These are phyloP conservation scores for Magnolia sinica DNA, from an alignment of 164 flowering plant genomes.

Conservation along the genomic window DNA sequence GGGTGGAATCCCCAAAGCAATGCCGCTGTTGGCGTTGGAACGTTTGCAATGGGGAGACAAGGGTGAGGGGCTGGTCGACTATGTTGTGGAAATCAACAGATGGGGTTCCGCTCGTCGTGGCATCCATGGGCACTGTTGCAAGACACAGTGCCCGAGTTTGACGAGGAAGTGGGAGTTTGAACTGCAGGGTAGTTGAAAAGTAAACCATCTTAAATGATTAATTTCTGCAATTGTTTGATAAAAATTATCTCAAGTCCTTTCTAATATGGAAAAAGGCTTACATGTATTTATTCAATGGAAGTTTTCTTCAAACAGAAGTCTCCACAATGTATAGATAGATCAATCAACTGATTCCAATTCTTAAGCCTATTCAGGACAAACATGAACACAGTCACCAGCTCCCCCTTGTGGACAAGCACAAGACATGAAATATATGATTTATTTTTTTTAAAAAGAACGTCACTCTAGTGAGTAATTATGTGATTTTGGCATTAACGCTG, in stretches of 20 bases:
- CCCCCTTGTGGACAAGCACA: background rate
- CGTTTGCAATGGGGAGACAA: constrained; percentile 41
- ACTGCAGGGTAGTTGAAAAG: constrained; percentile 15
- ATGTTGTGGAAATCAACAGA: constrained; percentile 67
- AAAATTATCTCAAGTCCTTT: constrained; percentile 2
- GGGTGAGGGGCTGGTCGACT: constrained; percentile 62
- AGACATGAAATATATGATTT: background rate
- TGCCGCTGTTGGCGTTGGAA: constrained; percentile 69
- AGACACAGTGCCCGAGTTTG: constrained; percentile 61
- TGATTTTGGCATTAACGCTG: background rate
- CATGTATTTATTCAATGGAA: constrained; percentile 3
- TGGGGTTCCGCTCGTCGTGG: constrained; percentile 78
- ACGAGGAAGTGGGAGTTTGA: constrained; percentile 15
- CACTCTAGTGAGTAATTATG: background rate
- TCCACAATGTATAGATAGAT: constrained; percentile 20
- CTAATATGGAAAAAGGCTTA: background rate
- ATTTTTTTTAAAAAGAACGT: background rate
- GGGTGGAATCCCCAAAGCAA: constrained; percentile 72
- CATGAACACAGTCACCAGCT: constrained; percentile 8
- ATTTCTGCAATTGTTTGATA: background rate
- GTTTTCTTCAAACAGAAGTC: constrained; percentile 3
- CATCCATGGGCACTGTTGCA: constrained; percentile 95
- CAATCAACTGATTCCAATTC: constrained; percentile 35
- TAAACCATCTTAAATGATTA: constrained; percentile 15
- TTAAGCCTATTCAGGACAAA: constrained; percentile 40